A percentile compares a stretch with the other conserved stretches of the same genome.
Conservation (phyloP, 768 basidiomycete species). For the Suillus spraguei region DNA sequence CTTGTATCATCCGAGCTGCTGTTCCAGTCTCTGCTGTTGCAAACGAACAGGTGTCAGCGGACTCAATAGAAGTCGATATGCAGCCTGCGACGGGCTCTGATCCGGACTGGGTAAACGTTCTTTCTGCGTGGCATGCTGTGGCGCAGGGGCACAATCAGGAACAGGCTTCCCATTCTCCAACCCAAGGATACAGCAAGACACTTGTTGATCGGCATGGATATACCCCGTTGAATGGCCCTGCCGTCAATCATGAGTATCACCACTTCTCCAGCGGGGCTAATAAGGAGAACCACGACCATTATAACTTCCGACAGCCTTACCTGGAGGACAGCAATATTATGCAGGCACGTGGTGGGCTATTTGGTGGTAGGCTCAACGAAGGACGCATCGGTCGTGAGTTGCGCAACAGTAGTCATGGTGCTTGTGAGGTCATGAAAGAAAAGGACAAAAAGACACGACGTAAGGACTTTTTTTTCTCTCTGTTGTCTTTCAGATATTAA, state of each 20-base stretch:
- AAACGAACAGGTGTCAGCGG: neutral
- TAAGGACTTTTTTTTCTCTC: slow-evolving; percentile 37
- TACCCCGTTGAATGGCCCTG: slow-evolving; percentile 8
- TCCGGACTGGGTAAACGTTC: slow-evolving; percentile 48
- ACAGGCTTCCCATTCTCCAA: slow-evolving; percentile 22
- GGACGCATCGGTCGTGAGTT: slow-evolving; percentile 48
- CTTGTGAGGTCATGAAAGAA: slow-evolving; percentile 43
- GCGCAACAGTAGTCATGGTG: slow-evolving; percentile 47
- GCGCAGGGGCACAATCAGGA: slow-evolving; percentile 13
- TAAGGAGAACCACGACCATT: slow-evolving; percentile 41
- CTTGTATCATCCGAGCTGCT: slow-evolving; percentile 18
- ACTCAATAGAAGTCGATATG: slow-evolving; percentile 13
- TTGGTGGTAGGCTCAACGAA: slow-evolving; percentile 32
- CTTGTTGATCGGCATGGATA: slow-evolving; percentile 12
- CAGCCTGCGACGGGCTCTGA: slow-evolving; percentile 48
- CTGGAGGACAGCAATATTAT: slow-evolving; percentile 21
- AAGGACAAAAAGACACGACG: slow-evolving; percentile 59
- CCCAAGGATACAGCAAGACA: slow-evolving; percentile 16
- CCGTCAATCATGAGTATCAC: slow-evolving; percentile 18
- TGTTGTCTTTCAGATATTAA: slow-evolving; percentile 7
- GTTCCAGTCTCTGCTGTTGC: slow-evolving; percentile 17
- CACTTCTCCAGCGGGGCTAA: slow-evolving; percentile 25
- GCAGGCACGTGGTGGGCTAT: slow-evolving; percentile 32
- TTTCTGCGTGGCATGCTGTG: slow-evolving; percentile 30
- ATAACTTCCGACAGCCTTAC: slow-evolving; percentile 18